Conservation (phyloP, 345 rosid species). For the Melastoma malabathricum region DNA sequence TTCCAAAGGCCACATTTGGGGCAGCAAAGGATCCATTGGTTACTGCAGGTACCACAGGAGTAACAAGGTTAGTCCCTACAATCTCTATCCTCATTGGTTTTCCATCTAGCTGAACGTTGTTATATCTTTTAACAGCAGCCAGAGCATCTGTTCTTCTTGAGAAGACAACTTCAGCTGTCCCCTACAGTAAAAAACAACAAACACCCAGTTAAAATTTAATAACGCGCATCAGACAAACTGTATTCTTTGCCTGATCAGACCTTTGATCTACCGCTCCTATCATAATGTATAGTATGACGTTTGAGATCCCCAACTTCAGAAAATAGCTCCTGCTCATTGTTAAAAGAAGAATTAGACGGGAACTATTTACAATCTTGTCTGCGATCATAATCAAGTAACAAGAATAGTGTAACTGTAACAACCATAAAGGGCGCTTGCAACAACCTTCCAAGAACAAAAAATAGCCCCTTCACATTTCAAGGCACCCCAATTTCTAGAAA, state of each 20-base stretch:
- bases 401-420: background rate
- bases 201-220: slow-evolving; percentile 7
- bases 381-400: background rate
- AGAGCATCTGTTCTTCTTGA: slow-evolving; percentile 63
- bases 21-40: slow-evolving; percentile 13
- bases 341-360: background rate
- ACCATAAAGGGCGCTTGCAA: too few species aligned
- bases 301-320: slow-evolving; percentile 92
- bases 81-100: slow-evolving; percentile 94
- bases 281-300: slow-evolving; percentile 68
- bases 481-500: too few species aligned
- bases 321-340: slow-evolving; percentile 51
- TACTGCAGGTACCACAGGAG: slow-evolving; percentile 17
- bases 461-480: too few species aligned
- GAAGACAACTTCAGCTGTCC: slow-evolving; percentile 86
- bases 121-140: slow-evolving; percentile 84
- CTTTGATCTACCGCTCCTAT: slow-evolving; percentile 95
- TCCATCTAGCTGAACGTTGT: slow-evolving; percentile 90
- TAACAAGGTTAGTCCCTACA: slow-evolving; percentile 49
- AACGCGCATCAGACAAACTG: slow-evolving; percentile 17
- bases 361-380: background rate
- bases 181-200: slow-evolving; percentile 47
- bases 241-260: slow-evolving; percentile 33
- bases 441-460: too few species aligned
- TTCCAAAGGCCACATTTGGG: slow-evolving; percentile 35